These are phyloP conservation scores for Penicillium glabrum DNA, from an alignment of 2,329 filamentous ascomycete genomes.

Conservation along the genomic window DNA sequence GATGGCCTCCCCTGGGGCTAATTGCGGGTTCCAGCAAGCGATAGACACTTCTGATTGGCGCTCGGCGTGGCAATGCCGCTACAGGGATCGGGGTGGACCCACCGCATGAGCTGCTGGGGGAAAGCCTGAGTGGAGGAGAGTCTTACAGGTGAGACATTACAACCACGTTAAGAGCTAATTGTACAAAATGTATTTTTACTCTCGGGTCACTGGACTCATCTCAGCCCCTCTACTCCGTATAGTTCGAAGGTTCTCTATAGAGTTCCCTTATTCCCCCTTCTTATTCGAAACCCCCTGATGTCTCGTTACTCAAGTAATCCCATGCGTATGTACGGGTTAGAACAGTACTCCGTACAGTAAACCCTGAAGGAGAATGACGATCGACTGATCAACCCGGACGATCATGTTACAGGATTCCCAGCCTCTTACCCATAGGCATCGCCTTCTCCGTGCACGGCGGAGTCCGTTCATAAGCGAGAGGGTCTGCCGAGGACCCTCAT, in stretches of 20 bases:
- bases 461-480: constrained; percentile 6
- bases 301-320: background rate
- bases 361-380: background rate
- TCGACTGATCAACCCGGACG: constrained; percentile 12
- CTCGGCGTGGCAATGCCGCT: constrained; percentile 8
- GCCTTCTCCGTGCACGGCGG: too few species aligned
- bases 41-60: constrained; percentile 2
- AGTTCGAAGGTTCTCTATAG: too few species aligned
- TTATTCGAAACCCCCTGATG: background rate
- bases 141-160: constrained; percentile 8
- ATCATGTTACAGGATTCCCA: constrained; percentile 12
- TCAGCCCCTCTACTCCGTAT: too few species aligned
- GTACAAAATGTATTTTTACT: background rate
- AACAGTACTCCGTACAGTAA: background rate
- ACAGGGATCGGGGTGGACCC: constrained; percentile 11
- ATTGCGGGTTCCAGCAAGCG: background rate
- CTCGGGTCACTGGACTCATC: too few species aligned
- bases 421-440: background rate
- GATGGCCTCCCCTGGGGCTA: background rate
- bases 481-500: background rate
- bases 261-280: background rate
- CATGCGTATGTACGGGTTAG: background rate
- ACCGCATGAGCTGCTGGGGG: constrained; percentile 14
- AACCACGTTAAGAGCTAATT: background rate
- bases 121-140: constrained; percentile 7